Percentiles rank a stretch among this genome's conserved stretches.
Evolutionary conservation across 306 rosid genomes (phyloP).

Genomic region (Prinsepia uniflora): DNA sequence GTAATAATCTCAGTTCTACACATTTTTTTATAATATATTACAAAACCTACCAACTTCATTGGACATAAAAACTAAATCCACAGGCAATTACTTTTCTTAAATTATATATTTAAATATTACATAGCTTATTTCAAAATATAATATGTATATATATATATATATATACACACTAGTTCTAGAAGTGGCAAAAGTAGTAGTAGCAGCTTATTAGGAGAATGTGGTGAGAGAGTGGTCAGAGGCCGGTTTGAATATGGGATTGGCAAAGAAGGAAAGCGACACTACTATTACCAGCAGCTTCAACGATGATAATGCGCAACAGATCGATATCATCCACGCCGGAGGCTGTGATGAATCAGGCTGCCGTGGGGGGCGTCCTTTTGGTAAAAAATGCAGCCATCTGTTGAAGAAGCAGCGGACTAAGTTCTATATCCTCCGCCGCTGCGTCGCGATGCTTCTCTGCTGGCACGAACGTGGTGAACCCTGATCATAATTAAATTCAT

Average conservation of each 20-base stretch:
- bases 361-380: constrained; percentile 47
- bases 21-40: too few species aligned
- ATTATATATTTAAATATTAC: too few species aligned
- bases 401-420: constrained; percentile 84
- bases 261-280: constrained; percentile 33
- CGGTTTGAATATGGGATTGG: constrained; percentile 26
- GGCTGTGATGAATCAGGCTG: background rate
- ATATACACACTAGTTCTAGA: constrained; percentile 7
- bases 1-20: too few species aligned
- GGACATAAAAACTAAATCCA: too few species aligned
- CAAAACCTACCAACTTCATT: too few species aligned
- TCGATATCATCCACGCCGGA: background rate
- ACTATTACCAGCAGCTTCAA: constrained; percentile 2
- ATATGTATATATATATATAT: background rate
- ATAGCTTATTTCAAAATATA: too few species aligned
- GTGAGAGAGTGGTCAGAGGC: constrained; percentile 11
- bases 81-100: too few species aligned
- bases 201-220: background rate
- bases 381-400: constrained; percentile 56
- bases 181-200: background rate
- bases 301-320: background rate
- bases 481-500: too few species aligned
- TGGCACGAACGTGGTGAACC: constrained; percentile 51
- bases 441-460: constrained; percentile 76
- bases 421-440: constrained; percentile 85